Evolutionary conservation across 2,329 filamentous ascomycete species (phyloP).

Genomic region (Aureobasidium sp.): DNA sequence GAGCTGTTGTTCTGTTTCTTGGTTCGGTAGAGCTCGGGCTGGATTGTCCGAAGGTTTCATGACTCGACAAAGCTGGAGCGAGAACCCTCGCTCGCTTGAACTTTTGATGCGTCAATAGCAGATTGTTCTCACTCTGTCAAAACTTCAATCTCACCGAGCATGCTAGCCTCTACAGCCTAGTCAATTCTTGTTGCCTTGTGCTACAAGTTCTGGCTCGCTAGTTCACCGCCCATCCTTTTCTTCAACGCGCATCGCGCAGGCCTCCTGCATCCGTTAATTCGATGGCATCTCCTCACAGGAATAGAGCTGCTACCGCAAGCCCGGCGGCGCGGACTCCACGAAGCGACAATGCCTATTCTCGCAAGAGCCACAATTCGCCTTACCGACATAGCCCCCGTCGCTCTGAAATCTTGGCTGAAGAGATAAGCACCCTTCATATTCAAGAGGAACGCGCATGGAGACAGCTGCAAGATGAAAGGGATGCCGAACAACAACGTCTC

Average conservation of each 20-base stretch:
- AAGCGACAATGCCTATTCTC: not conserved
- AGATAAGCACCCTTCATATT: constrained; percentile 38
- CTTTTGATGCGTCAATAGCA: not conserved
- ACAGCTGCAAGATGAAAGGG: constrained; percentile 55
- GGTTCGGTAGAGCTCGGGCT: not conserved
- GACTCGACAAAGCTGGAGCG: constrained; percentile 15
- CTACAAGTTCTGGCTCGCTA: not conserved
- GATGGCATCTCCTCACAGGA: constrained; percentile 9
- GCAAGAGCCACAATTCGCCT: constrained; percentile 15
- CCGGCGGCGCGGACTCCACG: not conserved
- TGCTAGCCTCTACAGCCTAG: not conserved
- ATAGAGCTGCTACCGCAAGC: constrained; percentile 4
- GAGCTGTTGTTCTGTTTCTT: not conserved
- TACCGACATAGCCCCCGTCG: constrained; percentile 18
- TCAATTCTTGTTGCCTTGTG: not conserved
- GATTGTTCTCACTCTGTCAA: not conserved
- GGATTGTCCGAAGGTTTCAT: not conserved
- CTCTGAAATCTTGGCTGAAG: constrained; percentile 27
- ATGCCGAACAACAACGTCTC: constrained; percentile 54
- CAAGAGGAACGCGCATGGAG: constrained; percentile 43
- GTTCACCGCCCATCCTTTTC: not conserved
- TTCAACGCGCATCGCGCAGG: not conserved
- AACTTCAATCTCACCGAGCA: not conserved
- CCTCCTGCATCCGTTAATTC: not conserved
- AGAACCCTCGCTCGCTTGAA: constrained; percentile 7